Base-by-base conservation (phyloP, 2,329 filamentous ascomycete genomes). In the Monilinia fructicola region DNA sequence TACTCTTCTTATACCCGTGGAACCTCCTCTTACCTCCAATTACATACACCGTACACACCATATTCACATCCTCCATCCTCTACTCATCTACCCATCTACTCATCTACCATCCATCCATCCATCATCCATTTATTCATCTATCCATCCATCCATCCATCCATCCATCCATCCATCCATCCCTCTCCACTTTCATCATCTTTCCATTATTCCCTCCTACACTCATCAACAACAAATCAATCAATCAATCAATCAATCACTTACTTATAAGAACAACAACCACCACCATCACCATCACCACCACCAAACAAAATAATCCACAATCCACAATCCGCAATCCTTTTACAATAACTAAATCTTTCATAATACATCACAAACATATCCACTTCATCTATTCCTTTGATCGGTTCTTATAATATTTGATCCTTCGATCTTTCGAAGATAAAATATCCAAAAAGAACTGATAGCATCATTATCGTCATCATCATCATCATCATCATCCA, bases 381-480 rank as follows among this genome's bases (percentile, higher is more conserved):
- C 9, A 35, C 31, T 10, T 18, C 3, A 54, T 28, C 35, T 1
- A 40, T 64, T 23, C 52, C 46, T 58, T 48, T 35, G 52, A 54
- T 64, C 62, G 52, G 28, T 64, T 48, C 21, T 38, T 38, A 14
- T 38, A 38, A 14, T 38, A 35, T 54, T 54, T 42, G 18, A 58
- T 50, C 12, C 52, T 56, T 54, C 52, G 50, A 58, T 64, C n/a
- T 26, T 48, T 59, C 40, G 14, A 55, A 35, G 28, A 28, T 58
- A 28, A 14, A 14, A 5, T 5, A 48, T 48, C 3, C 2, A 28
- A 48, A 48, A 48, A 26, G 10, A 23, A 26, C 14, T 31, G 21
- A 48, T 60, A 12, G 10, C 38, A 14, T 18, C 55, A 59, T 35
- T 5, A 31, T 7, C 31, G 1, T 7, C 31, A 35, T 7, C 31